Conservation (phyloP, 495 filamentous ascomycete genomes). For the Penicillium paradoxum region DNA sequence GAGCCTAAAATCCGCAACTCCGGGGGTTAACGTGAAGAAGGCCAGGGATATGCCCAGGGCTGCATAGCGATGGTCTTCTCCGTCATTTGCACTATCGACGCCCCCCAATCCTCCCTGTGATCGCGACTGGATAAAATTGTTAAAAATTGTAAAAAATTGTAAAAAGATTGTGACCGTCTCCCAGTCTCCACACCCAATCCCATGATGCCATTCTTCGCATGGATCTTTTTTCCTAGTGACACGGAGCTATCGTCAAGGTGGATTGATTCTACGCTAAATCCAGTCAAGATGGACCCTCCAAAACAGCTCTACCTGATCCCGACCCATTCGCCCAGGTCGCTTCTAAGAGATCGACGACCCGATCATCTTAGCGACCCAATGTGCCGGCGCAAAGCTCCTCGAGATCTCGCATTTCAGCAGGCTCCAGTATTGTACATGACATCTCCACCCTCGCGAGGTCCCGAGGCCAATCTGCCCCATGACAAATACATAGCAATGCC, state of each 20-base stretch:
- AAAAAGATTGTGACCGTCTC: not conserved
- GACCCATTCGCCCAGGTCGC: not conserved
- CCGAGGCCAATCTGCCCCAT: not conserved
- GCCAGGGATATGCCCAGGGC: no score
- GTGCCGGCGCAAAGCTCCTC: not conserved
- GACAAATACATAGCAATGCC: conserved; percentile 12
- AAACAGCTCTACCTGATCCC: not conserved
- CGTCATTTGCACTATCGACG: not conserved
- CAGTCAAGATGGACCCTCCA: conserved; percentile 8
- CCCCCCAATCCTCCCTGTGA: not conserved
- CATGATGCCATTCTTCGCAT: not conserved
- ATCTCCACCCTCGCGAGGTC: not conserved
- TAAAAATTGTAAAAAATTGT: no score
- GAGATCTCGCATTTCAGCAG: conserved; percentile 8
- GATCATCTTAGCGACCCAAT: conserved; percentile 12
- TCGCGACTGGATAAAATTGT: not conserved
- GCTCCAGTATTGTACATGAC: not conserved
- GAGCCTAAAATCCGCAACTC: conserved; percentile 12
- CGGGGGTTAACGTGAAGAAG: not conserved
- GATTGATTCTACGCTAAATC: not conserved
- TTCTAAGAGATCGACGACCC: conserved; percentile 11
- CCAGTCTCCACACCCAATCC: not conserved
- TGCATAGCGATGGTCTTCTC: no score
- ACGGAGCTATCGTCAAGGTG: not conserved
- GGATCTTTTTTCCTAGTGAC: not conserved